A percentile compares a stretch with the other conserved stretches of the same genome.
Conservation (phyloP, 1,284 basidiomycete species). For the Malassezia cuniculi region DNA sequence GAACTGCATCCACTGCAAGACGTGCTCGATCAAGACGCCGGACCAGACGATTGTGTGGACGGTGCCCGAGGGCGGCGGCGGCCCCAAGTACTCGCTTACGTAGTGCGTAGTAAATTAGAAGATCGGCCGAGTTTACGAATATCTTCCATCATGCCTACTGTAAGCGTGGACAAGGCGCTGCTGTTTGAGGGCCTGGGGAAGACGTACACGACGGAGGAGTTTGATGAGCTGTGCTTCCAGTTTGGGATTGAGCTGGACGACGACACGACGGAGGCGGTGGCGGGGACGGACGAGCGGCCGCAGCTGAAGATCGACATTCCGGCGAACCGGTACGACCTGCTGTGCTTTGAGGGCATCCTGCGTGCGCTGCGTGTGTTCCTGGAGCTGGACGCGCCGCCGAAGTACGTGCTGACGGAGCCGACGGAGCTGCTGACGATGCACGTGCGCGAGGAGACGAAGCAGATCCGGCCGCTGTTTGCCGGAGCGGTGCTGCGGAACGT, state of each 20-base stretch:
- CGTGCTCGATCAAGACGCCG: constrained; percentile 41
- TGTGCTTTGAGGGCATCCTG: constrained; percentile 92
- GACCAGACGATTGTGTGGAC: constrained; percentile 41
- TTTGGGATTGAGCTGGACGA: constrained; percentile 96
- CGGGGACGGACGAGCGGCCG: constrained; percentile 62
- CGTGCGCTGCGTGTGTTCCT: constrained; percentile 77
- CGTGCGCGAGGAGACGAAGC: constrained; percentile 26
- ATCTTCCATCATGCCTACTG: constrained; percentile 63
- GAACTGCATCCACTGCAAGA: constrained; percentile 46
- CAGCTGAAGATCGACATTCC: constrained; percentile 98
- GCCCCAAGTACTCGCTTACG: constrained; percentile 40
- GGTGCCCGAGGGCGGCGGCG: constrained; percentile 42
- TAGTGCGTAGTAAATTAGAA: constrained; percentile 4
- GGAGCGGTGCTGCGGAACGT: constrained; percentile 80
- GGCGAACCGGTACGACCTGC: constrained; percentile 88
- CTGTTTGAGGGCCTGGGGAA: constrained; percentile 75
- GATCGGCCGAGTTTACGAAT: not conserved
- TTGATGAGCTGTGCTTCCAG: constrained; percentile 90
- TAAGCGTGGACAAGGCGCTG: constrained; percentile 86
- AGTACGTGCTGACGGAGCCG: constrained; percentile 24
- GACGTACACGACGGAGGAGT: constrained; percentile 65
- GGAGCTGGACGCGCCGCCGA: constrained; percentile 57
- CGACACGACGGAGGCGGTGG: constrained; percentile 85
- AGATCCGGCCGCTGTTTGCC: constrained; percentile 80
- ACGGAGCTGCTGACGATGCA: constrained; percentile 24